Conservation (phyloP, 805 yeast genomes). For the Spathaspora passalidarum region DNA sequence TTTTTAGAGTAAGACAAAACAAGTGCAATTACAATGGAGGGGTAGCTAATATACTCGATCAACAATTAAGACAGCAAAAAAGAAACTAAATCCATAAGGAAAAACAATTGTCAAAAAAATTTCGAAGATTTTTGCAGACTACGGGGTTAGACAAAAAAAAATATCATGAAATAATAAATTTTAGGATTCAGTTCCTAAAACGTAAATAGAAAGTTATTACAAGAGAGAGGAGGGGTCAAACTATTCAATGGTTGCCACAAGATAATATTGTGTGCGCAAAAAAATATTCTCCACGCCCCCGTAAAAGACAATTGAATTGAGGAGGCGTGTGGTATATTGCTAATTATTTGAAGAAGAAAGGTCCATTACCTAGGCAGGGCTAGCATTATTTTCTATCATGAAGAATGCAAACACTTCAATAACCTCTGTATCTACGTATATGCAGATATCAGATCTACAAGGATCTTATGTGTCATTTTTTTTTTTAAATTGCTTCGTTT, state of each 20-base stretch:
- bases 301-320: background rate
- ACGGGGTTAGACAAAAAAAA: background rate
- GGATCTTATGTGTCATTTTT: background rate
- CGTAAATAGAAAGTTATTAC: background rate
- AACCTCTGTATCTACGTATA: background rate
- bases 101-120: background rate
- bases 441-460: no score
- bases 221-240: background rate
- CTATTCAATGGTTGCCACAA: background rate
- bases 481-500: background rate
- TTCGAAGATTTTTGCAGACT: slow-evolving; percentile 1
- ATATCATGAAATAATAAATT: background rate
- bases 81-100: background rate
- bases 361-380: background rate
- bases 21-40: background rate
- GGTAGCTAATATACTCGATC: background rate
- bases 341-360: no score
- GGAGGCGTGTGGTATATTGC: background rate
- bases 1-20: background rate
- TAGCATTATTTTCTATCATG: background rate
- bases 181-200: slow-evolving; percentile 1
- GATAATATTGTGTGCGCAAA: no score
- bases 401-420: no score
- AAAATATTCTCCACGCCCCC: background rate
- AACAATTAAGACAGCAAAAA: background rate